Conservation (phyloP, 2,329 filamentous ascomycete genomes). For the Akanthomyces muscarius region DNA sequence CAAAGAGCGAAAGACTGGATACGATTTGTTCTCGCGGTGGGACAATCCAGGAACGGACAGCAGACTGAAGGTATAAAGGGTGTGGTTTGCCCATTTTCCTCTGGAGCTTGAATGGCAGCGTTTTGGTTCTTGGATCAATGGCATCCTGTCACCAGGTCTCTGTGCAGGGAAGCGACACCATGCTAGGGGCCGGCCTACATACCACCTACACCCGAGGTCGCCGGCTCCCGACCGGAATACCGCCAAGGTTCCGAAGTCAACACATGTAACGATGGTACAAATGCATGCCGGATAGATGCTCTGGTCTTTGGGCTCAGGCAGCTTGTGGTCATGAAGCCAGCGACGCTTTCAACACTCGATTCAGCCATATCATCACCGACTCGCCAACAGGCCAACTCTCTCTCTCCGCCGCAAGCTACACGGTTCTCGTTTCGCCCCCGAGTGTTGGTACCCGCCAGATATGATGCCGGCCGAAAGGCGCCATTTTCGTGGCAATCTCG, state of each 20-base stretch:
- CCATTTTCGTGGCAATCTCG: constrained; percentile 14
- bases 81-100: constrained; percentile 10
- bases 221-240: constrained; percentile 15
- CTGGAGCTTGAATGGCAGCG: neutral
- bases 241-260: constrained; percentile 4
- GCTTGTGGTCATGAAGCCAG: neutral
- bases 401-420: neutral
- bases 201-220: constrained; percentile 10
- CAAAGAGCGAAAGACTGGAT: constrained; percentile 15
- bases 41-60: constrained; percentile 14
- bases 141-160: neutral
- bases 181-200: neutral
- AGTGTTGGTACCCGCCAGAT: neutral
- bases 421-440: neutral
- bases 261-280: neutral
- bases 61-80: constrained; percentile 16
- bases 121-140: neutral
- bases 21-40: constrained; percentile 14
- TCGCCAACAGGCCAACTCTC: neutral
- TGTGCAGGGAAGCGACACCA: neutral
- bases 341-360: neutral
- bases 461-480: neutral
- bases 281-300: neutral
- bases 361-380: neutral
- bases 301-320: neutral